These are phyloP conservation scores for Cardiospermum halicacabum DNA, from an alignment of 345 rosid genomes.

Conservation along the genomic window DNA sequence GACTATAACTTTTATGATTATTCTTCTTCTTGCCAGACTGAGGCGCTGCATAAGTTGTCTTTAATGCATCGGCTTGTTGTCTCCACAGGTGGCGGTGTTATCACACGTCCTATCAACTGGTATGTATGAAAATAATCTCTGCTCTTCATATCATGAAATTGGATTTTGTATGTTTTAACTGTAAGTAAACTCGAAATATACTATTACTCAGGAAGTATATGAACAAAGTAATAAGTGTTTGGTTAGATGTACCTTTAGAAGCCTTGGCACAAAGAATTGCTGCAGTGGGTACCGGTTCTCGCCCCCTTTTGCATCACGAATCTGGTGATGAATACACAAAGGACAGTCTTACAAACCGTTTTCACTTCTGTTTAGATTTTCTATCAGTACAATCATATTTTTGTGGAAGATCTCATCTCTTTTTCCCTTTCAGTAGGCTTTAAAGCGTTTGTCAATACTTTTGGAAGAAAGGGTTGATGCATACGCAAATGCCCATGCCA, in stretches of 20 bases:
- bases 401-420: not conserved
- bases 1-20: conserved; percentile 1
- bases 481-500: conserved; percentile 38
- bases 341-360: conserved; percentile 20
- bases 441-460: conserved; percentile 31
- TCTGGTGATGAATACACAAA: conserved; percentile 40
- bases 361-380: not conserved
- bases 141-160: not conserved
- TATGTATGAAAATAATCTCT: conserved; percentile 4
- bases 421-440: conserved; percentile 33
- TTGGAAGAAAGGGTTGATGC: conserved; percentile 30
- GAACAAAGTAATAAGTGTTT: conserved; percentile 34
- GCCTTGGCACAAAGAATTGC: conserved; percentile 52
- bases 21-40: conserved; percentile 30
- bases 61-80: conserved; percentile 31
- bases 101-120: conserved; percentile 39
- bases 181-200: not conserved
- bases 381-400: not conserved
- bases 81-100: conserved; percentile 52
- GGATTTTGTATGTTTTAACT: not conserved
- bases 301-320: conserved; percentile 34
- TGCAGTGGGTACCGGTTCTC: conserved; percentile 43
- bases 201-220: conserved; percentile 30
- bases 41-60: conserved; percentile 36
- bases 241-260: conserved; percentile 40